These are phyloP conservation scores for Leccinum broughii DNA, from an alignment of 768 basidiomycete genomes.

Conservation along the genomic window DNA sequence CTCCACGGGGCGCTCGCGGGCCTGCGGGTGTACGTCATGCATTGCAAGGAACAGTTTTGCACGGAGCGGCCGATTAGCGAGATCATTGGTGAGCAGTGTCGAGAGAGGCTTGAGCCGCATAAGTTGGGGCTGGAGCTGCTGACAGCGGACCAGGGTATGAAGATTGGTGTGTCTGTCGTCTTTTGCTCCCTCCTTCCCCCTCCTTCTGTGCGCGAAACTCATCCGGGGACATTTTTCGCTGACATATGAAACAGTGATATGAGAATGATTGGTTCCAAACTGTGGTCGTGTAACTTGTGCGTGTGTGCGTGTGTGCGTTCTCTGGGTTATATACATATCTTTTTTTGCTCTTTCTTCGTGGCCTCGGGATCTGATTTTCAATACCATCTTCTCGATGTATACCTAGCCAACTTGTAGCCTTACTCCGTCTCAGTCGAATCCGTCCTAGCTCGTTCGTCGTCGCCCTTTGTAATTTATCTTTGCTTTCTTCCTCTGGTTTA, in stretches of 20 bases:
- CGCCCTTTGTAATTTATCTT: not conserved
- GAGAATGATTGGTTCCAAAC: constrained; percentile 21
- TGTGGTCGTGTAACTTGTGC: not conserved
- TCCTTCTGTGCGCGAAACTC: not conserved
- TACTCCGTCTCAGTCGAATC: constrained; percentile 17
- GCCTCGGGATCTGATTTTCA: constrained; percentile 4
- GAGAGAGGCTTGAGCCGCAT: constrained; percentile 55
- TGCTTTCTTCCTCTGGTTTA: not conserved
- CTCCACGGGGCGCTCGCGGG: constrained; percentile 55
- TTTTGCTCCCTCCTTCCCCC: not conserved
- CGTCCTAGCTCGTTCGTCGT: not conserved
- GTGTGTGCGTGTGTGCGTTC: not conserved
- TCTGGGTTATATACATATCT: not conserved
- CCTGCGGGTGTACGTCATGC: constrained; percentile 74
- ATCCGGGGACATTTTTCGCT: not conserved
- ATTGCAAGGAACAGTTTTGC: constrained; percentile 78
- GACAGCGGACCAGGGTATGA: constrained; percentile 77
- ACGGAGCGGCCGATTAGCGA: constrained; percentile 55
- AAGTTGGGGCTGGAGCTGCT: constrained; percentile 72
- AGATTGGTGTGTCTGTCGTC: constrained; percentile 55
- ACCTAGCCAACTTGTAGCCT: constrained; percentile 41
- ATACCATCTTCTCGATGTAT: constrained; percentile 35
- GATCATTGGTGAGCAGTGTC: constrained; percentile 74
- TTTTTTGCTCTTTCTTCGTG: not conserved
- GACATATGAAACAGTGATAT: constrained; percentile 36